Evolutionary conservation across 768 basidiomycete species (phyloP), one percentile per base, ranked within the genome.

Genomic region (Neoboletus magnificus): DNA sequence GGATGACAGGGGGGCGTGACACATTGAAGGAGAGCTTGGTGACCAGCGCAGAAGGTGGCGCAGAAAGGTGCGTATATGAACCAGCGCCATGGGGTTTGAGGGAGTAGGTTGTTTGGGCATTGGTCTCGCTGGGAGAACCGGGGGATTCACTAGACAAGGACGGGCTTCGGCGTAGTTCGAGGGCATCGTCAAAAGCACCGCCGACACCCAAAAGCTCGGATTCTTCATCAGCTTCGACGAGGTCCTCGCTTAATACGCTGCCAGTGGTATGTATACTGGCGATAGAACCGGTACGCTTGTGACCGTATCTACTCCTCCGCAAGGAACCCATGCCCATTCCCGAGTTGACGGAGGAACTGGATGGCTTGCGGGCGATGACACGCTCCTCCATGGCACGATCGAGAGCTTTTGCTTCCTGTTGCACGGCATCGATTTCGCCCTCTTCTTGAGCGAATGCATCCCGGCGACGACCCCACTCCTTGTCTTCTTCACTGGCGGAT

Each of bases 371-470:
- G 42, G 88, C 85, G 47, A 91, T 74, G 48, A 87, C 76, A 55
- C 91, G 87, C 57, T 89, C 83, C 65, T 92, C 89, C 91, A 93
- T 93, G 39, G 89, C 91, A 66, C 85, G 88, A 73, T 93, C 91
- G 36, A 93, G 81, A 16, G 84, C 87, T 47, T 76, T 81, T n/a
- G 91, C 91, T 74, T 93, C 91, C 53, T 82, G 85, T 77, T 86
- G 81, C 47, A 89, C 74, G 41, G 82, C 70, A 20, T 73, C 72
- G 63, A 76, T 82, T 61, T 89, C 84, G 15, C 23, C 37, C n/a
- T 75, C 73, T 30, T 78, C 77, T 15, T 74, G 73, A 18, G 64
- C 73, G 42, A 82, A 81, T 32, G 79, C 75, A 47, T 76, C 72
- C 50, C 91, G 81, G 50, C 79, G 80, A 42, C 88, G 85, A 51